Percentiles rank a stretch among this genome's conserved stretches.
Conservation (phyloP, 305 asterid genomes). For the Fraxinus greggii region DNA sequence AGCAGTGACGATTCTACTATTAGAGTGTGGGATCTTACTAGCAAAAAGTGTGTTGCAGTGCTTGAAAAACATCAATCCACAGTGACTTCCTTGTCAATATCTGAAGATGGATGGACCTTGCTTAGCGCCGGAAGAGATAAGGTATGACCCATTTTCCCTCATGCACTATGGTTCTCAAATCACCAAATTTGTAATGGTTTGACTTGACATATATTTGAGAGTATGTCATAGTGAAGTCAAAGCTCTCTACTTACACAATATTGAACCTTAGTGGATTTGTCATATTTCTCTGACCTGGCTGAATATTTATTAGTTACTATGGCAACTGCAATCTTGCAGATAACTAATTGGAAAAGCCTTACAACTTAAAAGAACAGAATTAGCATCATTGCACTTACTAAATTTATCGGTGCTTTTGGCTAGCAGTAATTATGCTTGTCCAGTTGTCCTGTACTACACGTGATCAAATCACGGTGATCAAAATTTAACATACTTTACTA, state of each 20-base stretch:
- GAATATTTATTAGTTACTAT: background rate
- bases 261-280: background rate
- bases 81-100: conserved; percentile 82
- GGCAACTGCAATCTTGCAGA: background rate
- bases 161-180: conserved; percentile 1
- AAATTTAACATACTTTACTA: background rate
- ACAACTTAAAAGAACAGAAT: background rate
- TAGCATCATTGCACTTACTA: background rate
- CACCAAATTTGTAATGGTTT: background rate
- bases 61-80: conserved; percentile 87
- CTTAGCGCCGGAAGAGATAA: conserved; percentile 92
- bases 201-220: background rate
- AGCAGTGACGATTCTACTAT: conserved; percentile 79
- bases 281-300: background rate
- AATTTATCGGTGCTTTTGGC: background rate
- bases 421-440: background rate
- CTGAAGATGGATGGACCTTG: conserved; percentile 91
- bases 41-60: conserved; percentile 67
- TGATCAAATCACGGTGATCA: background rate
- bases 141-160: conserved; percentile 37
- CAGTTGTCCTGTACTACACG: background rate
- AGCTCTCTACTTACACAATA: background rate
- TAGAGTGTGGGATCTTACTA: conserved; percentile 77
- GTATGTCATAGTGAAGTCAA: background rate
- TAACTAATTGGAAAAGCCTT: background rate